Percentiles rank a stretch among this genome's conserved stretches.
Evolutionary conservation across 768 basidiomycete species (phyloP).

Genomic region (Pulveroboletus ravenelii): DNA sequence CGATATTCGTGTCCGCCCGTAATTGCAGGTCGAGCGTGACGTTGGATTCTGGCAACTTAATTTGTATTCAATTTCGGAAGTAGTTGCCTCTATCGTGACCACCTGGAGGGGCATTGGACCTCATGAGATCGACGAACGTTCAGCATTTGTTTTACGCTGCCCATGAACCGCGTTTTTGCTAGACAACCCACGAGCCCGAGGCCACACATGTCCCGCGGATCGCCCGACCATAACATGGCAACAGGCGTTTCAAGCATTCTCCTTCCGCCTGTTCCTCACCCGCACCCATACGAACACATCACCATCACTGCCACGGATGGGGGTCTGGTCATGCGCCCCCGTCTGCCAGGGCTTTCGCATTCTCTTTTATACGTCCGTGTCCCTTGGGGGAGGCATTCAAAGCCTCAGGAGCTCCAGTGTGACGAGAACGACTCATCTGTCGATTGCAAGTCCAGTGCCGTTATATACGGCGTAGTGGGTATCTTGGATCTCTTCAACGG

Average conservation of each 20-base stretch:
- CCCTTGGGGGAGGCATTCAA: constrained; percentile 56
- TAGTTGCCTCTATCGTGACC: constrained; percentile 1
- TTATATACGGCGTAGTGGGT: constrained; percentile 76
- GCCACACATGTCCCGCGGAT: neutral
- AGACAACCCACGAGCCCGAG: constrained; percentile 15
- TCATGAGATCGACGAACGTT: neutral
- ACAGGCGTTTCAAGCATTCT: constrained; percentile 45
- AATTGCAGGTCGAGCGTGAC: constrained; percentile 28
- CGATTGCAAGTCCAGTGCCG: constrained; percentile 53
- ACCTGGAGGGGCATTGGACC: neutral
- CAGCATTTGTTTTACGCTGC: neutral
- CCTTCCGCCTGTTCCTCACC: constrained; percentile 70
- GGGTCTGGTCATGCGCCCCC: constrained; percentile 67
- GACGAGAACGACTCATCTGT: constrained; percentile 31
- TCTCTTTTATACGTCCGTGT: constrained; percentile 41
- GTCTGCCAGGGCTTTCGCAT: constrained; percentile 31
- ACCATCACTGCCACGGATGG: constrained; percentile 53
- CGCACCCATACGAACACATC: constrained; percentile 65
- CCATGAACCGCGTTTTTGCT: constrained; percentile 33
- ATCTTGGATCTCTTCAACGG: constrained; percentile 69
- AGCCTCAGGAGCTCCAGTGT: constrained; percentile 47
- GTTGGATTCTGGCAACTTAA: constrained; percentile 23
- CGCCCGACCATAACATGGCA: constrained; percentile 6
- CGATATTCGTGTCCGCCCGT: constrained; percentile 57
- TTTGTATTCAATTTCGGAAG: constrained; percentile 9